phyloP scores from a whole-genome alignment of 306 rosid species.

The Carpinus viminea region DNA sequence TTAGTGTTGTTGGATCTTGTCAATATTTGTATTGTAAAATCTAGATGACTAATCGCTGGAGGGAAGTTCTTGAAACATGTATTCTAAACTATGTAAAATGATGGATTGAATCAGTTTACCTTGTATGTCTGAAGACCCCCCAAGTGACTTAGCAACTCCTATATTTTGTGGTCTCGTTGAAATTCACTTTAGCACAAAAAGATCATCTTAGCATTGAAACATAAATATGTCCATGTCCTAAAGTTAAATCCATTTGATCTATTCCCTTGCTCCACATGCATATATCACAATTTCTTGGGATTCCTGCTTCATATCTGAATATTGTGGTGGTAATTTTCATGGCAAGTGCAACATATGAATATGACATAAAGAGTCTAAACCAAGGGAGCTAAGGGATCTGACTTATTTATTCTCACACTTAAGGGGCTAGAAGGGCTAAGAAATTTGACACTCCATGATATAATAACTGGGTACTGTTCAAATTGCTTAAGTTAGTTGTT shows the following conservation, averaged over 20 bases:
- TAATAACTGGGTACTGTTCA: background rate
- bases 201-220: background rate
- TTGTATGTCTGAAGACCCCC: background rate
- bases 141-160: background rate
- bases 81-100: background rate
- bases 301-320: background rate
- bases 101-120: background rate
- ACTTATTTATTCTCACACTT: background rate
- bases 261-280: background rate
- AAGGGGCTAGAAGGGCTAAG: background rate
- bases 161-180: background rate
- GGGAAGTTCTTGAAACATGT: background rate
- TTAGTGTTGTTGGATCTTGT: background rate
- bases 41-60: background rate
- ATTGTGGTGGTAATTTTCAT: background rate
- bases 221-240: background rate
- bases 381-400: background rate
- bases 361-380: background rate
- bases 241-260: background rate
- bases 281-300: background rate
- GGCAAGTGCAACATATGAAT: background rate
- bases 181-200: background rate
- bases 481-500: slow-evolving; percentile 30
- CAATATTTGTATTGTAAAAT: background rate
- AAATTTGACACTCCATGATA: slow-evolving; percentile 11